phyloP scores from a whole-genome alignment of 2,329 filamentous ascomycete genomes.

The Diaporthe sp. region DNA sequence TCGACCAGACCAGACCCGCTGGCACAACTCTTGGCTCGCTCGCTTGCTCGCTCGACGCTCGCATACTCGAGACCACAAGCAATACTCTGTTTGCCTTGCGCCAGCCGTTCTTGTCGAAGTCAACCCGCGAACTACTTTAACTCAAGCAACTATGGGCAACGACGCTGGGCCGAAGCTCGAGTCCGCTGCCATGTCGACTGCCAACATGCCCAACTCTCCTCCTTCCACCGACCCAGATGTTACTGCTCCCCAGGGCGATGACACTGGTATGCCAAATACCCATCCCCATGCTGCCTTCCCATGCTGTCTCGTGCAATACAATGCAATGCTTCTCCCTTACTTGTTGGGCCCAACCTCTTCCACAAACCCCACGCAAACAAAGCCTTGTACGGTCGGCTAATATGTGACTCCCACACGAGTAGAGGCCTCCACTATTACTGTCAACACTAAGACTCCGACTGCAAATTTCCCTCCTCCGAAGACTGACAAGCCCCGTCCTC shows the following conservation, averaged over 20 bases:
- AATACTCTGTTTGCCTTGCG: constrained; percentile 2
- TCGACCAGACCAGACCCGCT: not conserved
- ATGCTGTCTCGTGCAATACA: constrained; percentile 11
- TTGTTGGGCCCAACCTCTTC: not conserved
- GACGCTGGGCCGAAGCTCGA: constrained; percentile 41
- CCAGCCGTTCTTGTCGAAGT: not conserved
- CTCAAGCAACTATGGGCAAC: constrained; percentile 40
- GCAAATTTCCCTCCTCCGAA: constrained; percentile 83
- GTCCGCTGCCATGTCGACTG: constrained; percentile 33
- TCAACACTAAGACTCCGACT: constrained; percentile 59
- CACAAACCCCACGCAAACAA: not conserved
- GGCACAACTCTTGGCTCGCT: not conserved
- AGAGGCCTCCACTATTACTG: constrained; percentile 65
- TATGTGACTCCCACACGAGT: constrained; percentile 29
- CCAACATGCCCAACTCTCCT: constrained; percentile 37
- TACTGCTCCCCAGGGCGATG: constrained; percentile 38
- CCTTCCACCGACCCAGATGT: constrained; percentile 37
- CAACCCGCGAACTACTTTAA: not conserved
- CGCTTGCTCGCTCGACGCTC: not conserved
- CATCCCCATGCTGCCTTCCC: not conserved
- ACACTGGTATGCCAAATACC: constrained; percentile 42
- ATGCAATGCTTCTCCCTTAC: not conserved
- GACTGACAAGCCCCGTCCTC: constrained; percentile 96
- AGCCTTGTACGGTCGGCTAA: constrained; percentile 15
- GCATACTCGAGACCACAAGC: not conserved